Evolutionary conservation across 2,329 filamentous ascomycete genomes (phyloP), one percentile per base, ranked within the genome.

Genomic region (Pyrenophora tritici-repentis): DNA sequence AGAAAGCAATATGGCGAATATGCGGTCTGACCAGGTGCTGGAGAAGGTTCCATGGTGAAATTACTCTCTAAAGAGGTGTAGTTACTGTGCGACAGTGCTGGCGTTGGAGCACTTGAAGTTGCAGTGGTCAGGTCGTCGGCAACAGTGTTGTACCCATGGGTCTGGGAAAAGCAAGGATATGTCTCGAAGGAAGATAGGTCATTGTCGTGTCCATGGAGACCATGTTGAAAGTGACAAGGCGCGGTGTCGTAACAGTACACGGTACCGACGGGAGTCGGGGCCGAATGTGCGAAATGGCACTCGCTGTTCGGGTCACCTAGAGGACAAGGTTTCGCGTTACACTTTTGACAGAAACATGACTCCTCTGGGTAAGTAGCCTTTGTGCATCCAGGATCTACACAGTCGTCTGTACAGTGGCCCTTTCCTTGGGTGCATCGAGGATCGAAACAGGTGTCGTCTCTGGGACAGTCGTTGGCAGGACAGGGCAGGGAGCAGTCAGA

Each of bases 301-400:
- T 68, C 66, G 47, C 62, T 67, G 38, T 57, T 43, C 3, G 55
- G 63, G 38, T 72, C 65, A 29, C 65, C 67, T 42, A 72, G 41
- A 6, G 67, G 65, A 42, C 70, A 74, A 38, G 68, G 63, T 36
- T 59, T 61, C 39, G 55, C 58, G 35, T 66, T 61, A 53, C 70
- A 74, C 55, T 68, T 66, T 47, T 69, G 65, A 40, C 70, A 72
- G 53, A 66, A 68, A 61, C 72, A 74, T 24, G 67, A 59, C 29
- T 65, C 50, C 31, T 67, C 61, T 8, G 67, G 64, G 50, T 57
- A 71, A 13, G 68, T 56, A 22, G 56, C 29, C 44, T 73, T 70
- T 20, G 64, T 68, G 47, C 72, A 74, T 18, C 72, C 66, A 6
- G 67, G 66, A 32, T 73, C 69, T 32, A 65, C 59, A 56, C 71